These are phyloP conservation scores for Elaeagnus macrophylla DNA, from an alignment of 306 rosid species.

Conservation along the genomic window DNA sequence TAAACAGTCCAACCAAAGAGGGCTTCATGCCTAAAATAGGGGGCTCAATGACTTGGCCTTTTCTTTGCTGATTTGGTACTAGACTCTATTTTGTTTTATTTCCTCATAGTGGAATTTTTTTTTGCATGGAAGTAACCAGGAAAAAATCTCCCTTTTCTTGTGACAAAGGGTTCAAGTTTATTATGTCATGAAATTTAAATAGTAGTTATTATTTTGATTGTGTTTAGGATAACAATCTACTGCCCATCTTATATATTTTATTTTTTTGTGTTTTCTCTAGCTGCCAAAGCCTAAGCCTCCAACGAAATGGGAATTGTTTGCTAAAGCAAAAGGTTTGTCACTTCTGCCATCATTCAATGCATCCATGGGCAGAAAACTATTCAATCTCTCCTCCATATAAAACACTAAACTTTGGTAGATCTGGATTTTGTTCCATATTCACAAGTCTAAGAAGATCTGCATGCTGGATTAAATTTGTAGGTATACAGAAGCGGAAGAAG, in stretches of 20 bases:
- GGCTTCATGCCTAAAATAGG: too few species aligned
- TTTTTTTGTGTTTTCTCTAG: conserved; percentile 28
- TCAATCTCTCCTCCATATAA: too few species aligned
- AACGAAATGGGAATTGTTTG: conserved; percentile 85
- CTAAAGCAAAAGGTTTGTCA: conserved; percentile 65
- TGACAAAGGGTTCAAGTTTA: not conserved
- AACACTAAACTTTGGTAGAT: not conserved
- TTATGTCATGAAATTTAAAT: too few species aligned
- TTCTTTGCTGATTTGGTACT: too few species aligned
- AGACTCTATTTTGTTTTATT: too few species aligned
- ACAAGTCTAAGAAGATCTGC: not conserved
- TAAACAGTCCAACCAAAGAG: too few species aligned
- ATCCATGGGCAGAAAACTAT: not conserved
- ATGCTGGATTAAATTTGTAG: conserved; percentile 29
- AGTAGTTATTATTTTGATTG: not conserved
- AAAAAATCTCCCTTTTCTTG: too few species aligned
- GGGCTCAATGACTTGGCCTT: too few species aligned
- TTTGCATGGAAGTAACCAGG: too few species aligned
- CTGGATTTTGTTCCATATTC: not conserved
- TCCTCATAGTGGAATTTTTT: too few species aligned
- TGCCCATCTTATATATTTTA: conserved; percentile 3
- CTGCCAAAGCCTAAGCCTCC: conserved; percentile 80
- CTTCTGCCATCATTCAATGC: not conserved
- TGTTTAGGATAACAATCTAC: not conserved
- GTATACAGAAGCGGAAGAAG: conserved; percentile 63